Conservation (phyloP, 257 asterid species). For the Petrea volubilis region DNA sequence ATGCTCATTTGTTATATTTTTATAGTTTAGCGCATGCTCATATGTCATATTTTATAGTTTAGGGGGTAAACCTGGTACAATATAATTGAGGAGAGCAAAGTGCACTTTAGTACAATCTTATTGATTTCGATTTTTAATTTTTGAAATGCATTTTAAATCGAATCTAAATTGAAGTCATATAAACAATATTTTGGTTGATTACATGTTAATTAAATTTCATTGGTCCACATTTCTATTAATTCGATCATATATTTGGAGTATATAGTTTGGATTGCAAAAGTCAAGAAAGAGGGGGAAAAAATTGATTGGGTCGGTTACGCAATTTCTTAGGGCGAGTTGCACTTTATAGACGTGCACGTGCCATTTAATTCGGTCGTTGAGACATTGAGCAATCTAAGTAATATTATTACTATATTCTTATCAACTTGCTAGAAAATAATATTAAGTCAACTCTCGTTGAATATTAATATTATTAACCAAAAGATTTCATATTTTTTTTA, state of each 20-base stretch:
- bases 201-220: neutral
- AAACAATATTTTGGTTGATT: neutral
- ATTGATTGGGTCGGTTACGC: neutral
- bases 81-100: no score
- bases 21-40: no score
- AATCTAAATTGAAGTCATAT: no score
- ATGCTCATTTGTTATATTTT: no score
- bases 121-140: no score
- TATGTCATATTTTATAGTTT: no score
- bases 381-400: neutral
- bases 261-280: neutral
- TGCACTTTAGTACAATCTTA: no score
- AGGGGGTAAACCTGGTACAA: no score
- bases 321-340: neutral
- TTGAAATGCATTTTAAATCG: no score
- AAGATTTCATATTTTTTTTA: no score
- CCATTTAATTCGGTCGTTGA: slow-evolving; percentile 19
- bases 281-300: neutral
- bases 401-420: neutral
- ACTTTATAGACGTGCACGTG: neutral
- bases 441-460: neutral
- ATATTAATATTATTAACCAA: no score
- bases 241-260: neutral
- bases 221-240: neutral
- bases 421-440: neutral